Percentiles rank a stretch among this genome's conserved stretches.
Conservation (phyloP, 2,329 filamentous ascomycete genomes). For the Aquanectria penicillioides region DNA sequence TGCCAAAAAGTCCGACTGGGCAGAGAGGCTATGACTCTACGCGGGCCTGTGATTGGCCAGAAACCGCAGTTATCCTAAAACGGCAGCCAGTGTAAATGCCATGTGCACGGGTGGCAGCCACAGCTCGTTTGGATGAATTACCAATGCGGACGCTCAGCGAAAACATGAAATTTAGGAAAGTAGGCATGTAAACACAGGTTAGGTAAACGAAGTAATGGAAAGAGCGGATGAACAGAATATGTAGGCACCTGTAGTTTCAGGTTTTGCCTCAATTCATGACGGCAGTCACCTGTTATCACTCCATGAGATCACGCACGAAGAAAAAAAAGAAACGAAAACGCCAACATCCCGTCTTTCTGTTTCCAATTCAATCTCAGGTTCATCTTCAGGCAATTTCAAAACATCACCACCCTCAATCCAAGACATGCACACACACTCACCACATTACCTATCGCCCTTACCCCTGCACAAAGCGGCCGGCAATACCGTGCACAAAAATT, state of each 20-base stretch:
- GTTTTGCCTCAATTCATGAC: background rate
- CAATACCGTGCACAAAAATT: background rate
- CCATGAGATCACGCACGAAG: too few species aligned
- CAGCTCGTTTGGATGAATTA: too few species aligned
- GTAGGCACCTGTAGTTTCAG: background rate
- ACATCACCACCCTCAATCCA: slow-evolving; percentile 2
- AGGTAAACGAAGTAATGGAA: background rate
- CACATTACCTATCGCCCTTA: background rate
- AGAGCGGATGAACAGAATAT: slow-evolving; percentile 1
- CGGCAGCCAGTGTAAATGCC: background rate
- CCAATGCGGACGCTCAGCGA: too few species aligned
- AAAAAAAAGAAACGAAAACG: background rate
- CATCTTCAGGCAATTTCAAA: too few species aligned
- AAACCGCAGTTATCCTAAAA: background rate
- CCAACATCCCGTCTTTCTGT: background rate
- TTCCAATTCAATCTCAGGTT: background rate
- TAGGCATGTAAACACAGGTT: background rate
- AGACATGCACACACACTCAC: too few species aligned
- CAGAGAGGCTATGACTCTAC: background rate
- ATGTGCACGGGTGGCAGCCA: background rate
- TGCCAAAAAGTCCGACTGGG: background rate
- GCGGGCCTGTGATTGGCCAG: background rate
- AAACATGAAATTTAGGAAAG: background rate
- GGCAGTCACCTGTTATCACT: slow-evolving; percentile 2
- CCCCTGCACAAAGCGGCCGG: slow-evolving; percentile 7